Base-by-base conservation (phyloP, 331 rosid genomes). In the Ulmus americana region DNA sequence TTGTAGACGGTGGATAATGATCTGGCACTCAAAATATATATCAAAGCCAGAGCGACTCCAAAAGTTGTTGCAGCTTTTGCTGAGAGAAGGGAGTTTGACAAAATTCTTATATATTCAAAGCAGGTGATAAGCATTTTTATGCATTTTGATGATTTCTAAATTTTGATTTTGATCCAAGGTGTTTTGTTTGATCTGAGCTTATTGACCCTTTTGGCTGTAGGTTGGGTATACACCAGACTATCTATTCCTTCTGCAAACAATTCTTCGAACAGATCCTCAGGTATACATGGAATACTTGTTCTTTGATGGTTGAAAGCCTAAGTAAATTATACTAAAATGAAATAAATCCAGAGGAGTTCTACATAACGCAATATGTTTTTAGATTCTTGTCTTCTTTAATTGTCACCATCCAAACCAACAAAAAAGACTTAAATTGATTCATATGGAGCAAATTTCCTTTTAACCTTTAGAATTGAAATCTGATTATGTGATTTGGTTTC, bases 181-280 rank as follows among this genome's bases (percentile, higher is more conserved):
- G 10, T 47, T 0, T 76, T 65, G 42, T 38, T 39, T 10, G 63
- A 59, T 45, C 57, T 74, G 61, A 69, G 62, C 11, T 6, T 81
- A 68, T 51, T 43, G 68, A 38, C 55, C 66, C 68, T 67, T 80
- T 66, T 76, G 78, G 70, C 67, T 60, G 7, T 68, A 94, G 98
- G 98, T 90, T 77, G 97, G 97, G 44, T 94, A 94, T 84, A 85
- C 95, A 0, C 98, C 98, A 10, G 98, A 94, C 79, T 94, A 94
- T 69, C 82, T 94, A 74, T 94, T 94, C 85, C 95, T 94, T 53
- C 65, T 94, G 88, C 98, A 94, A 82, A 89, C 97, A 6, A 94
- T 94, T 76, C 98, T 94, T 55, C 88, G 98, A 18, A 74, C 99
- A 41, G 99, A 94, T 75, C 96, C 99, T 68, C 99, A 90, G 96